Conservation (phyloP, 176 grass and related monocot species). For the Triticum timopheevii region DNA sequence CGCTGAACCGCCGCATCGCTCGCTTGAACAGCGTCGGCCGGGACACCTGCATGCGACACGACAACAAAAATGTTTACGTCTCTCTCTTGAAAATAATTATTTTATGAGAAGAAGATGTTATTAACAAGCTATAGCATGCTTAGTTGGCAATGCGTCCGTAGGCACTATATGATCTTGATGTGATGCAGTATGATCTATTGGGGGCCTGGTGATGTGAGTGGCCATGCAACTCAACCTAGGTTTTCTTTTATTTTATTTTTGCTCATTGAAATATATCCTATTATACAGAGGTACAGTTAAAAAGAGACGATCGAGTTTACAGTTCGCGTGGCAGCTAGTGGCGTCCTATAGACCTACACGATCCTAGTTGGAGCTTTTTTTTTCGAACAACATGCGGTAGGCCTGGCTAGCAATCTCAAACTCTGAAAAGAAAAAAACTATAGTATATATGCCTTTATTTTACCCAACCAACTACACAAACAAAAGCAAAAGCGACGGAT, state of each 20-base stretch:
- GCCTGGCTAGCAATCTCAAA: no score
- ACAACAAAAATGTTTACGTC: not conserved
- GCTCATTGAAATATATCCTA: not conserved
- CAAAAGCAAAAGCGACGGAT: slow-evolving; percentile 11
- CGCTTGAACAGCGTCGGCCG: slow-evolving; percentile 66
- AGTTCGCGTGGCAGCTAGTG: slow-evolving; percentile 8
- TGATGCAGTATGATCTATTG: not conserved
- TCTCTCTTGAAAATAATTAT: not conserved
- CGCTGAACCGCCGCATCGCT: slow-evolving; percentile 74
- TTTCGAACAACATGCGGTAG: no score
- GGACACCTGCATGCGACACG: slow-evolving; percentile 40
- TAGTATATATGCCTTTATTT: not conserved
- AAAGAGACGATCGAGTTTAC: not conserved
- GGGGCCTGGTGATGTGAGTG: slow-evolving; percentile 5
- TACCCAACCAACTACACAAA: not conserved
- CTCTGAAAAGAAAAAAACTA: no score
- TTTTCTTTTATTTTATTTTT: not conserved
- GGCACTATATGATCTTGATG: slow-evolving; percentile 9
- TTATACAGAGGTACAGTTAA: no score
- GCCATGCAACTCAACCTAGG: slow-evolving; percentile 25
- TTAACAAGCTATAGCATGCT: no score
- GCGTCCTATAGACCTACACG: not conserved
- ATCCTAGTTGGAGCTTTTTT: slow-evolving; percentile 17
- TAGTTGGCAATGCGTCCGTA: slow-evolving; percentile 13
- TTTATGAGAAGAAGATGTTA: not conserved